phyloP scores from a whole-genome alignment of 768 basidiomycete genomes.

The Suillus placidus region DNA sequence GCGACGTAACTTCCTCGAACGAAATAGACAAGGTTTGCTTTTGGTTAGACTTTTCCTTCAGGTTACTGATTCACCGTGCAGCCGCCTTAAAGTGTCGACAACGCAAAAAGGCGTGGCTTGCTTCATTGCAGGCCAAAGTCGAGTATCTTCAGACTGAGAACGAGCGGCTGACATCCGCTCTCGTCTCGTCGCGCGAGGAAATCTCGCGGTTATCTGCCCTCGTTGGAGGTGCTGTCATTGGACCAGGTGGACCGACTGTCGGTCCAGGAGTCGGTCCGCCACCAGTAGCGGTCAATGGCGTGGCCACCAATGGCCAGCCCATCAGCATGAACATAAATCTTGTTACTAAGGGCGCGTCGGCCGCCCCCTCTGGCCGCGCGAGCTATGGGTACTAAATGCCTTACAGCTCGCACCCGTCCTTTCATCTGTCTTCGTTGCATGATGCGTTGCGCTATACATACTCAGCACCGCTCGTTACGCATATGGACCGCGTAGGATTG shows the following conservation, averaged over 20 bases:
- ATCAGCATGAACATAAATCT: constrained; percentile 48
- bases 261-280: constrained; percentile 34
- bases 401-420: constrained; percentile 10
- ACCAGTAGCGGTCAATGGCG: constrained; percentile 25
- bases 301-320: constrained; percentile 37
- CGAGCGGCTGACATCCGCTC: constrained; percentile 85
- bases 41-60: background rate
- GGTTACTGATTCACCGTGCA: constrained; percentile 35
- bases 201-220: constrained; percentile 79
- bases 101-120: constrained; percentile 97
- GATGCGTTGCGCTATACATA: constrained; percentile 17
- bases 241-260: constrained; percentile 34
- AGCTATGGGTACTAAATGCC: constrained; percentile 44
- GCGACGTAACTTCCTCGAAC: constrained; percentile 92
- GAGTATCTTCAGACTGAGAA: constrained; percentile 93
- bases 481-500: background rate
- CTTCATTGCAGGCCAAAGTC: constrained; percentile 89
- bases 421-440: constrained; percentile 11
- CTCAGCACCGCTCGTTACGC: background rate
- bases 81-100: constrained; percentile 99
- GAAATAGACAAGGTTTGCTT: constrained; percentile 93
- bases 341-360: constrained; percentile 38
- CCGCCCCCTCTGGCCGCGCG: constrained; percentile 34
- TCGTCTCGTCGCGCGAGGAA: constrained; percentile 89
- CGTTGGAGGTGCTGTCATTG: constrained; percentile 67